A percentile compares a stretch with the other conserved stretches of the same genome.
Evolutionary conservation across 495 filamentous ascomycete genomes (phyloP).

Genomic region (Hamigera avellanea): DNA sequence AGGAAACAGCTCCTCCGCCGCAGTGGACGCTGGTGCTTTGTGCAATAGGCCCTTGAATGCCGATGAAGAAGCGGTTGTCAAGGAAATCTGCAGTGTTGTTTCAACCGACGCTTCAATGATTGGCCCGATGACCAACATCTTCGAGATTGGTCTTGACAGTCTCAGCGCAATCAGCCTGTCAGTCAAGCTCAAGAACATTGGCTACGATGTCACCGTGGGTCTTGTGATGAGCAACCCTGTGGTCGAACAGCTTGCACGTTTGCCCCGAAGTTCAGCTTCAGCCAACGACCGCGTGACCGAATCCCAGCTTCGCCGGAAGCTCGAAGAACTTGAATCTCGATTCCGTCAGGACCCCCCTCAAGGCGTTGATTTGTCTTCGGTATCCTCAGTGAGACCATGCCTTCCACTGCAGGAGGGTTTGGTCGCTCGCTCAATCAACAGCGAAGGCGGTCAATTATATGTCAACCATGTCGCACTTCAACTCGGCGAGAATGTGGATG

Average conservation of each 20-base stretch:
- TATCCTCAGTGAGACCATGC: constrained; percentile 18
- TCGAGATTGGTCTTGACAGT: constrained; percentile 25
- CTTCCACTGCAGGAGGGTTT: constrained; percentile 71
- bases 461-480: constrained; percentile 66
- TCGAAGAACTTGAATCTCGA: too few species aligned
- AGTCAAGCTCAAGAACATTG: constrained; percentile 45
- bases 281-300: constrained; percentile 16
- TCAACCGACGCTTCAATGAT: constrained; percentile 29
- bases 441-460: constrained; percentile 49
- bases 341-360: too few species aligned
- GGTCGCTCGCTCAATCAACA: constrained; percentile 59
- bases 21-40: background rate
- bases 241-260: constrained; percentile 38
- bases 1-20: constrained; percentile 25
- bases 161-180: constrained; percentile 42
- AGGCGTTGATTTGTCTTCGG: too few species aligned
- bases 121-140: constrained; percentile 37
- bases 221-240: constrained; percentile 55
- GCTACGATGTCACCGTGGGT: constrained; percentile 49
- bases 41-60: constrained; percentile 4
- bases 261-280: constrained; percentile 6
- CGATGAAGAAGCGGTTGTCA: constrained; percentile 13
- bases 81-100: constrained; percentile 12
- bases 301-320: constrained; percentile 43
- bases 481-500: constrained; percentile 37